Percentiles rank a stretch among this genome's conserved stretches.
phyloP scores from a whole-genome alignment of 2,329 filamentous ascomycete genomes.

The Sporothrix mexicana region DNA sequence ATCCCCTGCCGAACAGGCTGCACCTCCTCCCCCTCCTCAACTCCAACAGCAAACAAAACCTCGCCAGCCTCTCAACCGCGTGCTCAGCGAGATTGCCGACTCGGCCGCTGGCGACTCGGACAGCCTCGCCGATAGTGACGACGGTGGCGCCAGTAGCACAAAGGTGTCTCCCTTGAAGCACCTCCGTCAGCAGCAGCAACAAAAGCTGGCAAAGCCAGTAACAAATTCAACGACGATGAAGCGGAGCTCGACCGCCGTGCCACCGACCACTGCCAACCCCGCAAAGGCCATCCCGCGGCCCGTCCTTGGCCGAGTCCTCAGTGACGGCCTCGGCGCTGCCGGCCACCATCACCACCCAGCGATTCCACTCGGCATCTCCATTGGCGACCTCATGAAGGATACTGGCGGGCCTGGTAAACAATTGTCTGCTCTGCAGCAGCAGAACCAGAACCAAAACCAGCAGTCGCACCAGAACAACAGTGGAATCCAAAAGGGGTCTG shows the following conservation, averaged over 20 bases:
- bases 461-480: neutral
- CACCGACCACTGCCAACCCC: conserved; percentile 32
- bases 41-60: neutral
- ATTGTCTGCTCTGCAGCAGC: conserved; percentile 32
- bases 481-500: conserved; percentile 35
- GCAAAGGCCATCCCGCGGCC: conserved; percentile 14
- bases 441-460: conserved; percentile 14
- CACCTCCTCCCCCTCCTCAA: neutral
- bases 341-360: conserved; percentile 28
- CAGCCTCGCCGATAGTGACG: conserved; percentile 37
- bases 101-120: conserved; percentile 46
- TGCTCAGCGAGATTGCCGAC: conserved; percentile 51
- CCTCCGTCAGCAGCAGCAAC: conserved; percentile 21
- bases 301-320: conserved; percentile 32
- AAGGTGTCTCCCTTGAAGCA: conserved; percentile 30
- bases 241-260: conserved; percentile 41
- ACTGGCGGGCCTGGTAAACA: conserved; percentile 19
- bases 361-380: conserved; percentile 32
- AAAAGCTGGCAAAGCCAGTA: conserved; percentile 35
- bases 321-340: conserved; percentile 36
- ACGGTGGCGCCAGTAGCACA: conserved; percentile 31
- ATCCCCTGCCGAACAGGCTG: neutral
- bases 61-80: conserved; percentile 41
- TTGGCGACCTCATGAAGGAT: conserved; percentile 36
- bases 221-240: conserved; percentile 30